These are phyloP conservation scores for Aspergillus sparsus DNA, from an alignment of 495 filamentous ascomycete genomes.

Conservation along the genomic window DNA sequence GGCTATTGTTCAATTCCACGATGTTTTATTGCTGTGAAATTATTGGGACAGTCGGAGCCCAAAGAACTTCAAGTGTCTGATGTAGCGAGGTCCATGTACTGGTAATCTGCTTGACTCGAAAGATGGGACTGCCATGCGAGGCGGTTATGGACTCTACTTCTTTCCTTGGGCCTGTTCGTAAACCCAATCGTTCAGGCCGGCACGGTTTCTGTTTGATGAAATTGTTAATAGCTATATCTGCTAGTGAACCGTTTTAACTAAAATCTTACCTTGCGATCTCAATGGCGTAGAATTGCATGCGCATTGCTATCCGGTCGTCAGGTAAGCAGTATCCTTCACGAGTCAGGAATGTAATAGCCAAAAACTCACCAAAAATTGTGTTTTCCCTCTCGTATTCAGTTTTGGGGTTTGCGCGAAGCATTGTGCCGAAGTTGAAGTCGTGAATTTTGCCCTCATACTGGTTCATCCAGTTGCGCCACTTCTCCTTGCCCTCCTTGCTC, in stretches of 20 bases:
- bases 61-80: no score
- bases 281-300: constrained; percentile 99
- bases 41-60: no score
- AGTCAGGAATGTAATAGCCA: not conserved
- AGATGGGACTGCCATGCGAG: not conserved
- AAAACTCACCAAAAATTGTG: constrained; percentile 71
- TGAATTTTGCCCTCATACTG: constrained; percentile 88
- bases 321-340: constrained; percentile 14
- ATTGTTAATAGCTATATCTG: constrained; percentile 14
- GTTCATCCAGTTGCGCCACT: constrained; percentile 94
- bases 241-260: not conserved
- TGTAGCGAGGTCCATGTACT: no score
- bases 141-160: constrained; percentile 36
- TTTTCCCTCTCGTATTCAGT: constrained; percentile 83
- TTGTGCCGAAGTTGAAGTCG: constrained; percentile 97
- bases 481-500: constrained; percentile 92
- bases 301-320: constrained; percentile 38
- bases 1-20: no score
- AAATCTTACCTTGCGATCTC: constrained; percentile 78
- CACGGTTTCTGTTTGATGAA: constrained; percentile 62
- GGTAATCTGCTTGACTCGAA: not conserved
- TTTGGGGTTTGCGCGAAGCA: constrained; percentile 76
- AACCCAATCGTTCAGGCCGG: constrained; percentile 94
- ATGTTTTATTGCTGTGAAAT: no score
- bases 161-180: constrained; percentile 70